Evolutionary conservation across 768 basidiomycete species (phyloP).

Genomic region (Austroboletus eburneus): DNA sequence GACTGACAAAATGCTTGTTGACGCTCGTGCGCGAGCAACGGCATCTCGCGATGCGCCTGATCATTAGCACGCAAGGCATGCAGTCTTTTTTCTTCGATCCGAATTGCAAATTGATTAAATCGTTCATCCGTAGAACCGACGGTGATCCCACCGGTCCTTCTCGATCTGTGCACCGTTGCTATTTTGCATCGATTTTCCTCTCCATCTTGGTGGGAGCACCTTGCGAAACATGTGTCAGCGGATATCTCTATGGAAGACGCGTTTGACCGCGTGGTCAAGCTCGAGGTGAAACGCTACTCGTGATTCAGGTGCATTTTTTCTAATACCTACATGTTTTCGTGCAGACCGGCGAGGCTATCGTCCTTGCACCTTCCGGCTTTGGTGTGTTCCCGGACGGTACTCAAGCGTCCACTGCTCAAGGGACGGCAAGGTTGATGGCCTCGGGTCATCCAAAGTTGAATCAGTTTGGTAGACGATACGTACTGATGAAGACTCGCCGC

Average conservation of each 20-base stretch:
- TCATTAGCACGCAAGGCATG: constrained; percentile 72
- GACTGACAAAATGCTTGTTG: constrained; percentile 55
- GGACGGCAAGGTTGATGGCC: background rate
- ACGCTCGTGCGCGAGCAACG: constrained; percentile 65
- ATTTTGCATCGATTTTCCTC: constrained; percentile 76
- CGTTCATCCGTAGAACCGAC: constrained; percentile 53
- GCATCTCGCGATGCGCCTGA: constrained; percentile 66
- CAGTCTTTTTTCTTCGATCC: background rate
- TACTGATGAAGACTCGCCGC: constrained; percentile 57
- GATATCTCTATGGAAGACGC: constrained; percentile 55
- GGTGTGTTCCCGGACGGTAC: constrained; percentile 34
- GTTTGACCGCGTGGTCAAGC: constrained; percentile 60
- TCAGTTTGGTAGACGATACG: constrained; percentile 54
- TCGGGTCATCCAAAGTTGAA: constrained; percentile 28
- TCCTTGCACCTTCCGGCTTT: constrained; percentile 63
- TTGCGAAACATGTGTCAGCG: constrained; percentile 63
- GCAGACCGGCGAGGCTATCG: constrained; percentile 69
- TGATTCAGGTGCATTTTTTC: too few relatives aligned
- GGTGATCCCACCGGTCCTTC: constrained; percentile 60
- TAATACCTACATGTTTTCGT: background rate
- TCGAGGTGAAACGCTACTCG: constrained; percentile 44
- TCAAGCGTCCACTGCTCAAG: constrained; percentile 1
- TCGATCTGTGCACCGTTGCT: constrained; percentile 62
- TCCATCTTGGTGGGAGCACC: constrained; percentile 70
- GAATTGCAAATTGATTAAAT: background rate